phyloP scores from a whole-genome alignment of 148 eudicot genomes.

The Spergularia bocconei region DNA sequence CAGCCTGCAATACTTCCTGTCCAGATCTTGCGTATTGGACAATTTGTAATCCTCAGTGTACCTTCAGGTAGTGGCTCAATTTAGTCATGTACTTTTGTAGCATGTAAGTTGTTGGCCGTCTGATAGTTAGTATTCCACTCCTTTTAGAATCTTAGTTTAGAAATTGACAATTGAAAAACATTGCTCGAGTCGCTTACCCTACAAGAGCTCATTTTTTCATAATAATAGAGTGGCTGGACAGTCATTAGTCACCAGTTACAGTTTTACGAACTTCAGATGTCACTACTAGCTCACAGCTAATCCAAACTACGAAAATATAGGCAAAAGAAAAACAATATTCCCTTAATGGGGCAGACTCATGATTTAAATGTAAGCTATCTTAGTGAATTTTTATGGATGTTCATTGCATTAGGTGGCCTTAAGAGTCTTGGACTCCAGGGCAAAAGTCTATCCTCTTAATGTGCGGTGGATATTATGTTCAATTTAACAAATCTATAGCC shows the following conservation, averaged over 20 bases:
- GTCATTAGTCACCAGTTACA: neutral
- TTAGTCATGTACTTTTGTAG: slow-evolving; percentile 9
- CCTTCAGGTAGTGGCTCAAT: slow-evolving; percentile 75
- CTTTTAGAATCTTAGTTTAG: neutral
- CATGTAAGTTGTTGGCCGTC: neutral
- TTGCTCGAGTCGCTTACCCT: neutral
- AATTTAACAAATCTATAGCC: neutral
- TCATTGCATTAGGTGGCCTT: neutral
- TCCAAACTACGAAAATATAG: neutral
- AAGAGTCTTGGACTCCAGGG: neutral
- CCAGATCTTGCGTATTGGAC: slow-evolving; percentile 89
- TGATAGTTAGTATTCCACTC: neutral
- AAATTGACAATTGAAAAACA: neutral
- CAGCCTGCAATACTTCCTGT: slow-evolving; percentile 96
- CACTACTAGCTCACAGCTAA: neutral
- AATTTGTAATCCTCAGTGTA: slow-evolving; percentile 80
- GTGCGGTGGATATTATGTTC: neutral
- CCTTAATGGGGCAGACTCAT: neutral
- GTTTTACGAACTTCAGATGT: neutral
- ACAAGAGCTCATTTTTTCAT: neutral
- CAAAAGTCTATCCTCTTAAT: neutral
- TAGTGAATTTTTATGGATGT: neutral
- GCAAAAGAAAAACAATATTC: no score
- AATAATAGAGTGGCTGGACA: neutral
- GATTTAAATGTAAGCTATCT: neutral